Conservation (phyloP, 2,329 filamentous ascomycete species). For the Exophiala sp. region DNA sequence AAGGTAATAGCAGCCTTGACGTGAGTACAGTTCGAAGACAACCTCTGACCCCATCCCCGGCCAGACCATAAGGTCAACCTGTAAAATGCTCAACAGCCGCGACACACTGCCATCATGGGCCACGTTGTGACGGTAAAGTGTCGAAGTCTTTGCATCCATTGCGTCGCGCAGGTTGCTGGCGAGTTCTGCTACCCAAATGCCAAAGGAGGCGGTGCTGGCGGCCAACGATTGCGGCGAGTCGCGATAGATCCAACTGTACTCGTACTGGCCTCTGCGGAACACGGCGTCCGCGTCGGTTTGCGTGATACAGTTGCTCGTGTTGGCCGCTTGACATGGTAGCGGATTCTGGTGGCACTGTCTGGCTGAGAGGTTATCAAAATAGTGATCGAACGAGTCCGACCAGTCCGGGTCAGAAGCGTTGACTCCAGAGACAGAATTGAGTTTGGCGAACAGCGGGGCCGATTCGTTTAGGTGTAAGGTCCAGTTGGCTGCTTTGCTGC, state of each 20-base stretch:
- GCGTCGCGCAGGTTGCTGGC: slow-evolving; percentile 57
- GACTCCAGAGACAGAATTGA: slow-evolving; percentile 67
- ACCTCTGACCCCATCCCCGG: slow-evolving; percentile 76
- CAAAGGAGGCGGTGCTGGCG: slow-evolving; percentile 57
- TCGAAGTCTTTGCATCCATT: slow-evolving; percentile 30
- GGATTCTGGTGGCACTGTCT: slow-evolving; percentile 69
- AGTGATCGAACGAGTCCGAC: slow-evolving; percentile 66
- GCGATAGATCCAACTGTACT: slow-evolving; percentile 73
- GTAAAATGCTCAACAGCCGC: slow-evolving; percentile 61
- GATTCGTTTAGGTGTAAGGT: slow-evolving; percentile 55
- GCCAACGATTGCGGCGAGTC: slow-evolving; percentile 57
- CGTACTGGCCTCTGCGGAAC: slow-evolving; percentile 71
- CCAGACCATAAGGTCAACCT: slow-evolving; percentile 73
- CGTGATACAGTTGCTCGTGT: slow-evolving; percentile 55
- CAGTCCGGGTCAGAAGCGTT: slow-evolving; percentile 49
- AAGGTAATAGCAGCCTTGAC: slow-evolving; percentile 46
- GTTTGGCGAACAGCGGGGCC: slow-evolving; percentile 48
- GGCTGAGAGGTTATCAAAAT: slow-evolving; percentile 77
- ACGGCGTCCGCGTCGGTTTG: slow-evolving; percentile 60
- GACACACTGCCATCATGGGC: slow-evolving; percentile 73
- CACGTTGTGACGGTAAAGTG: slow-evolving; percentile 67
- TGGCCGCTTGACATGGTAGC: slow-evolving; percentile 58
- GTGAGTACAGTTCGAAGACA: slow-evolving; percentile 66
- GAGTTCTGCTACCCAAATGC: slow-evolving; percentile 69
- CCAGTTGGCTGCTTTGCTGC: slow-evolving; percentile 52